Base-by-base conservation (phyloP, 164 flowering plant species). In the Aristolochia contorta region DNA sequence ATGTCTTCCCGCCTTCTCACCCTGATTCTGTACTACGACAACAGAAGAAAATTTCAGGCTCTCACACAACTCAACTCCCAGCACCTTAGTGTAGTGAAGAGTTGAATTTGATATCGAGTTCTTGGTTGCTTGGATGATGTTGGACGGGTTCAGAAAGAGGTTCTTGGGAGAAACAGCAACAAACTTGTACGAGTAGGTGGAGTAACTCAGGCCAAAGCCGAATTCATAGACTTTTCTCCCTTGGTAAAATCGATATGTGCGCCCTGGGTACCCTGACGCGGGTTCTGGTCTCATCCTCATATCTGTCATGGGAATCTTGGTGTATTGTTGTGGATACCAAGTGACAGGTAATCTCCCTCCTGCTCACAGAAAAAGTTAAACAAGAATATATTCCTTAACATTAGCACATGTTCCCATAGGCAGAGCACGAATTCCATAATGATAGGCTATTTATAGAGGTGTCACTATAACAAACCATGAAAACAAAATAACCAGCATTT, bases 301-400 rank as follows among this genome's bases (percentile, higher is more conserved):
- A 67, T 83, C 87, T 45, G 93, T 89, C 98, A 92, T 89, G 46
- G 96, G 84, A 43, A 87, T 69, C 62, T 72, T 76, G 54, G 78
- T 66, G 69, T 66, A 89, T 0, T 73, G 79, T 61, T 83, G 79
- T 16, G 96, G 94, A 68, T 89, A 89, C 98, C 96, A 92, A 54
- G 98, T 89, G 43, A 89, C 30, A 9, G 98, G 95, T 43, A 84
- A 71, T 74, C 75, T 87, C 33, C 97, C 98, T 3, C 98, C 98
- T 92, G 82, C 77, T 75, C n/a, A 16, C 21, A 32, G 47, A 45
- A 56, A 63, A 59, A 16, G 18, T 49, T 20, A 10, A 27, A 27
- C 22, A 20, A 49, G n/a, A n/a, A n/a, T n/a, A n/a, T n/a, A n/a
- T n/a, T n/a, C n/a, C n/a, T n/a, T n/a, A n/a, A n/a, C n/a, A n/a